phyloP scores from a whole-genome alignment of 805 yeast species.

The Starmerella potacharoeniae region DNA sequence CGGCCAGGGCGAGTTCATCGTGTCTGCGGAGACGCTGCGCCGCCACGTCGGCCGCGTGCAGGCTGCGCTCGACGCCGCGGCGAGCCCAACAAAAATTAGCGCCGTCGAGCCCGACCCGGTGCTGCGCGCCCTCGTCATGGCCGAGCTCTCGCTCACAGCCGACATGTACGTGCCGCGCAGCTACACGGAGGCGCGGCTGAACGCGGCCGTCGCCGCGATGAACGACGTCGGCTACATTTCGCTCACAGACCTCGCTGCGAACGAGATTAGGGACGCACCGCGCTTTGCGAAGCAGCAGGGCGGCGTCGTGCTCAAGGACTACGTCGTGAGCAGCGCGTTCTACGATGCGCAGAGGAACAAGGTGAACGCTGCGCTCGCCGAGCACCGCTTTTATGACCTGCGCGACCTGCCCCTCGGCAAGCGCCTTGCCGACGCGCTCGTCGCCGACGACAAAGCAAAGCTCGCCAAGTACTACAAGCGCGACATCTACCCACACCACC shows the following conservation, averaged over 20 bases:
- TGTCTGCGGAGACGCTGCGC: constrained; percentile 9
- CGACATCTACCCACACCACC: constrained; percentile 2
- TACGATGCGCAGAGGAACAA: neutral
- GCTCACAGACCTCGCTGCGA: neutral
- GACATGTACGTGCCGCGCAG: constrained; percentile 7
- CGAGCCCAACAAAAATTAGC: constrained; percentile 3
- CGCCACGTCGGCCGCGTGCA: constrained; percentile 2
- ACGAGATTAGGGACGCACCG: neutral
- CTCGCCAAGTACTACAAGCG: constrained; percentile 1
- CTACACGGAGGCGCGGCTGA: neutral
- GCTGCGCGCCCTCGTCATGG: constrained; percentile 9
- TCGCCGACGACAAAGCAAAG: constrained; percentile 5
- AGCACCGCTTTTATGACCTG: constrained; percentile 13
- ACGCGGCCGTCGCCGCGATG: neutral
- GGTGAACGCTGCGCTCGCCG: constrained; percentile 3
- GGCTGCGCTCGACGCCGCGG: constrained; percentile 7
- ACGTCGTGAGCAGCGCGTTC: constrained; percentile 10
- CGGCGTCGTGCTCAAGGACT: neutral
- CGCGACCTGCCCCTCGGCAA: constrained; percentile 11
- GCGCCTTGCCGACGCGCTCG: constrained; percentile 1
- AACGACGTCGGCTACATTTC: constrained; percentile 6
- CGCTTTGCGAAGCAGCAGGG: constrained; percentile 10
- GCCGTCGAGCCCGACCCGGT: constrained; percentile 8
- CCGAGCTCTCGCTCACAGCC: constrained; percentile 2
- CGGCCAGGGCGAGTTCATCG: constrained; percentile 8